Evolutionary conservation across 352 stramenopile species (phyloP), one percentile per base, ranked within the genome.

Genomic region (Hyaloperonospora brassicae): DNA sequence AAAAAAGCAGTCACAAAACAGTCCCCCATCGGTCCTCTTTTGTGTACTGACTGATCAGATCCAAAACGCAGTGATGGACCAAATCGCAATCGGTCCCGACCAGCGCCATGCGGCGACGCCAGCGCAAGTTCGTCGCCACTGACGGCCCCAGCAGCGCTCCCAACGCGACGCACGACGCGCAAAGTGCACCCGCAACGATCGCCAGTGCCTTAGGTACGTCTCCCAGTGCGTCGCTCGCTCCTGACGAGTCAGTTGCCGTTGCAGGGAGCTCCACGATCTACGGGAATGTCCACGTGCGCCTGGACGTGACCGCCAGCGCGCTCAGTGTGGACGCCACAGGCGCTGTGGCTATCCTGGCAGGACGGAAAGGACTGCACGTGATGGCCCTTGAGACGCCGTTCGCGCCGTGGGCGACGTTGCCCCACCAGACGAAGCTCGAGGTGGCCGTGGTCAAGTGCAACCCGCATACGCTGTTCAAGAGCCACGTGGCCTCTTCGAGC

Each of bases 341-440:
- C 11, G 64, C 67, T 7, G 64, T 85, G 3, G 83, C 63, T 3
- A 78, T 93, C 24, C 63, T 93, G 24, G 83, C 76, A 1, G 74
- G 76, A 9, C 73, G 79, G 17, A 83, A 76, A 36, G 83, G 83
- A 0, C 72, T 93, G 24, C 78, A 93, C 27, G 52, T 93, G 0
- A 60, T 93, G 11, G 75, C 89, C 38, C 64, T 93, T 9, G 80
- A 89, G 49, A 65, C 73, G 51, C 83, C 79, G 24, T 86, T 79
- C 47, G 54, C 72, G 40, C 70, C 76, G 1, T 63, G 65, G 1
- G 62, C 72, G 13, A 89, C 79, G 43, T 61, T 93, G 23, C 71
- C 88, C 39, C 78, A 90, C 47, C 79, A 89, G 65, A 93, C 76
- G 45, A 89, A 89, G 24, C 82, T 84, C 50, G 80, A 90, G 40